Evolutionary conservation across 129 eudicot genomes (phyloP), one percentile per base, ranked within the genome.

Genomic region (Escallonia herrerae): DNA sequence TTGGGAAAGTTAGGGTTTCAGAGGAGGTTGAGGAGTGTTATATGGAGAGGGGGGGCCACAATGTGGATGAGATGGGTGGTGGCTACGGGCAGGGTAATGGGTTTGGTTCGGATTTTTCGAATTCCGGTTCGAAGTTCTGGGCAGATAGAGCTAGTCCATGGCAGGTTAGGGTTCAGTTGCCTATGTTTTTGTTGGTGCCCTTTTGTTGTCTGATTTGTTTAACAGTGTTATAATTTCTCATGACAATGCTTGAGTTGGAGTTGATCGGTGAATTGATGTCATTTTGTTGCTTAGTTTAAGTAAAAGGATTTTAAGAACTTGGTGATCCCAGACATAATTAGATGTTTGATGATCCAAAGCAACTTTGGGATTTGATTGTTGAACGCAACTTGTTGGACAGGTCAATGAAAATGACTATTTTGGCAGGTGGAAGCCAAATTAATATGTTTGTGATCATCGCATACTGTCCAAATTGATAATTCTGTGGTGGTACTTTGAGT

Each of bases 121-220:
- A 77, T 74, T 83, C 86, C 0, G 71, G 74, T 69, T 79, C 95
- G 2, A 87, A 83, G 65, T 85, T 87, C 58, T 81, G 87, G 90
- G 74, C 90, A 63, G 96, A 91, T 67, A 85, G 80, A 77, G 73
- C 83, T 22, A 87, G 78, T 73, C 78, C 65, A 13, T 85, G 90
- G 91, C 96, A 91, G 96, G 96, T 87, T 57, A 66, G 79, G 81
- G 7, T 56, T 73, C 72, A 74, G 73, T 11, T 48, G 62, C 43
- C n/a, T 22, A 40, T 40, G 5, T 22, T 3, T 56, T 40, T 65
- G 15, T 14, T 11, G 50, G 40, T 9, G 43, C 5, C 49, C 13
- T 52, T 74, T 76, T 59, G 37, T 44, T 44, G 10, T 46, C 45
- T 47, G 14, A 4, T 61, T 68, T 37, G 6, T 63, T 9, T 1